Evolutionary conservation across 257 asterid genomes (phyloP).

Genomic region (Jasminum sambac): DNA sequence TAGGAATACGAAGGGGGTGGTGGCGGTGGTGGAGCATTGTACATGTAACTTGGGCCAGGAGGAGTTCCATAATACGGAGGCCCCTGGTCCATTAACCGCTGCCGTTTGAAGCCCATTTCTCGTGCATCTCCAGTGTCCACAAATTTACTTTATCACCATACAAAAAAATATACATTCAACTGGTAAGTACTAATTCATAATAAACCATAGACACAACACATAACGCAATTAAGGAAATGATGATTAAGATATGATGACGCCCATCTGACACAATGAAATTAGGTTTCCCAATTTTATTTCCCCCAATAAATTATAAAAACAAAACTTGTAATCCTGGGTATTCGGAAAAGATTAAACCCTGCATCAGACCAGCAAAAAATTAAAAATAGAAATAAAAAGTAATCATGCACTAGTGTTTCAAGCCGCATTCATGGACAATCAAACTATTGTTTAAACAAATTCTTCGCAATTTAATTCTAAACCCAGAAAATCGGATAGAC

Average conservation of each 20-base stretch:
- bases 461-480: not conserved
- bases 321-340: not conserved
- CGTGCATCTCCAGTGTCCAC: constrained; percentile 71
- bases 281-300: not conserved
- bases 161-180: constrained; percentile 18
- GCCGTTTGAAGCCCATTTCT: constrained; percentile 88
- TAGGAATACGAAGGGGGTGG: constrained; percentile 66
- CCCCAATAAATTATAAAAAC: not conserved
- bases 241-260: not conserved
- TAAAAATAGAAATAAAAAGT: not conserved
- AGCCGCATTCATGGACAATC: not conserved
- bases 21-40: constrained; percentile 64
- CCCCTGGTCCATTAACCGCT: constrained; percentile 79
- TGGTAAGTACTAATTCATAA: constrained; percentile 22
- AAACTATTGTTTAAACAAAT: not conserved
- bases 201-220: not conserved
- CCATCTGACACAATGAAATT: not conserved
- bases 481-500: not conserved
- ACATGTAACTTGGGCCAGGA: constrained; percentile 68
- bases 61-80: constrained; percentile 61
- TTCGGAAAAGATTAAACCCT: not conserved
- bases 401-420: not conserved
- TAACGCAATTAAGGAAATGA: not conserved
- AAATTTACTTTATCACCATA: constrained; percentile 49
- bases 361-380: not conserved